A percentile compares a stretch with the other conserved stretches of the same genome.
phyloP scores from a whole-genome alignment of 2,329 filamentous ascomycete species.

The Trichoderma cornu-damae region DNA sequence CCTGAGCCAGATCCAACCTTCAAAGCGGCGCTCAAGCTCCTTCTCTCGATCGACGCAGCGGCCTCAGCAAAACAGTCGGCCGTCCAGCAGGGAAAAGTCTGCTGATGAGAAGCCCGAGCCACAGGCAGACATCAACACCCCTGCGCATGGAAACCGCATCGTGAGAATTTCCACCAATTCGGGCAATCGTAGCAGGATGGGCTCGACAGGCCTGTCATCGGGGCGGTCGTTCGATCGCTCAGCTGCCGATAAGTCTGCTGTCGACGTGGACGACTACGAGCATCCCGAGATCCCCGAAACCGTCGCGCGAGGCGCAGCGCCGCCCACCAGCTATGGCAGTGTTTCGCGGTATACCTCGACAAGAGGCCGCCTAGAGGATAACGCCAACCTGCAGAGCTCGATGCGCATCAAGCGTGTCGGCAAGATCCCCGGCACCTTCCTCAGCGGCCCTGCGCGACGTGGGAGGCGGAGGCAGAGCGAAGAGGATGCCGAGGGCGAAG shows the following conservation, averaged over 20 bases:
- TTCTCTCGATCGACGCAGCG: conserved; percentile 35
- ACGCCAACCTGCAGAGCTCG: conserved; percentile 62
- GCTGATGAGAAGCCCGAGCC: conserved; percentile 37
- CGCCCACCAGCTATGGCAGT: conserved; percentile 45
- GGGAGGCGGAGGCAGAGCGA: conserved; percentile 65
- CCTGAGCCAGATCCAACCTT: conserved; percentile 36
- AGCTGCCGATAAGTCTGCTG: conserved; percentile 30
- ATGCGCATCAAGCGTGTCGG: conserved; percentile 73
- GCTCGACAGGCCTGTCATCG: conserved; percentile 35
- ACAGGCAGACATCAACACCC: conserved; percentile 48
- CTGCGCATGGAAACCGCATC: conserved; percentile 46
- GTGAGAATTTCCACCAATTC: conserved; percentile 53
- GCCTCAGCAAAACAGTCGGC: conserved; percentile 34
- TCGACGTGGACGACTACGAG: conserved; percentile 42
- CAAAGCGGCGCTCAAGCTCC: conserved; percentile 48
- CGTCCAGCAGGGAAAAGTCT: conserved; percentile 39
- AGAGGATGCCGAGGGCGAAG: conserved; percentile 52
- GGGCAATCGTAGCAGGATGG: conserved; percentile 37
- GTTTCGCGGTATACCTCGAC: conserved; percentile 49
- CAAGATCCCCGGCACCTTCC: conserved; percentile 68
- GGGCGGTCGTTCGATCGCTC: conserved; percentile 35
- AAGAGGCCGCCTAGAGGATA: conserved; percentile 54
- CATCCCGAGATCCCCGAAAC: conserved; percentile 47
- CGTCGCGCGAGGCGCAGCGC: conserved; percentile 41
- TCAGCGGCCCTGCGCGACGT: conserved; percentile 73